Conservation (phyloP, 2,329 filamentous ascomycete species). For the Hypoxylon sp. region DNA sequence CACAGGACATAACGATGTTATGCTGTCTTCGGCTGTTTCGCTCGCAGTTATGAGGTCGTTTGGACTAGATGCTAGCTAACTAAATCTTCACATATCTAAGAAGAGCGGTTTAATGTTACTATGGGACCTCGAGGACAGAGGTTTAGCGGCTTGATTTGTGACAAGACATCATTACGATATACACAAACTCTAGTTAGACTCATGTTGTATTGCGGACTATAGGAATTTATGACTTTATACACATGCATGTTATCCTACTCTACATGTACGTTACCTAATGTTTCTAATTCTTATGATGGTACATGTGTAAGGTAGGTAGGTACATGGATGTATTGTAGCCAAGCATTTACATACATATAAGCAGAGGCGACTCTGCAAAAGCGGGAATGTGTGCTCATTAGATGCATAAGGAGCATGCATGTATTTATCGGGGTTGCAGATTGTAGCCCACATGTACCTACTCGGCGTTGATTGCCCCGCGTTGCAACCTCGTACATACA, state of each 20-base stretch:
- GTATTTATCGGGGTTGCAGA: conserved; percentile 19
- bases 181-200: no score
- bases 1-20: conserved; percentile 78
- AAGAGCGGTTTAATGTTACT: not conserved
- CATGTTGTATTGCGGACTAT: no score
- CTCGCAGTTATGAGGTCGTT: conserved; percentile 78
- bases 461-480: conserved; percentile 23
- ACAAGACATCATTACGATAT: not conserved
- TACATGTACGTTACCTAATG: not conserved
- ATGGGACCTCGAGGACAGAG: not conserved
- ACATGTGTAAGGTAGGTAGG: no score
- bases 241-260: not conserved
- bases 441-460: not conserved
- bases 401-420: not conserved
- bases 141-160: not conserved
- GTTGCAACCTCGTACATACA: conserved; percentile 23
- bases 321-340: no score
- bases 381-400: not conserved
- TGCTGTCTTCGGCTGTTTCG: conserved; percentile 74
- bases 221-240: no score
- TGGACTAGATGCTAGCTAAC: conserved; percentile 53
- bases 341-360: no score
- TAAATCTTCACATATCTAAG: not conserved
- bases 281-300: no score
- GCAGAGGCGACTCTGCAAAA: no score